Evolutionary conservation across 169 alveolate genomes (phyloP).

Genomic region (Cryptosporidium ubiquitum): DNA sequence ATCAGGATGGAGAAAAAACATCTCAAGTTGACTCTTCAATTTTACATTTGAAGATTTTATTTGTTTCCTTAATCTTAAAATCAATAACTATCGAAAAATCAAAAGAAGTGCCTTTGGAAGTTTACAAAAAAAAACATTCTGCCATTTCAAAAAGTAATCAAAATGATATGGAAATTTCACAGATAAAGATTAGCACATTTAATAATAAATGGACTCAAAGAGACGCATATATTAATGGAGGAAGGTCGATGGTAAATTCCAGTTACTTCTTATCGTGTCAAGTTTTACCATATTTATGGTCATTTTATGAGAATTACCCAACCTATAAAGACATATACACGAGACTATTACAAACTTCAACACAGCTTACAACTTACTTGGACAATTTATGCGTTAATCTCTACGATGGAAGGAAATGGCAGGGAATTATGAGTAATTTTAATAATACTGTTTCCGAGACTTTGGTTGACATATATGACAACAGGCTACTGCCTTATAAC

Average conservation of each 20-base stretch:
- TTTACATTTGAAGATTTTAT: slow-evolving; percentile 20
- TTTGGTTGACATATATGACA: background rate
- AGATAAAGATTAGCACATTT: slow-evolving; percentile 2
- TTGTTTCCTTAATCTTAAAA: slow-evolving; percentile 15
- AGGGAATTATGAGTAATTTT: slow-evolving; percentile 11
- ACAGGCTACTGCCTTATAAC: slow-evolving; percentile 19
- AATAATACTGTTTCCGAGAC: background rate
- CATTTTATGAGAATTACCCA: slow-evolving; percentile 59
- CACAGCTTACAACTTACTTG: slow-evolving; percentile 19
- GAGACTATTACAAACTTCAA: slow-evolving; percentile 2
- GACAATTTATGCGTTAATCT: slow-evolving; percentile 30
- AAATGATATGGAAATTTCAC: background rate
- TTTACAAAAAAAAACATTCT: background rate
- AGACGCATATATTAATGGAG: slow-evolving; percentile 52
- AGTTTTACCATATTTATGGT: slow-evolving; percentile 34
- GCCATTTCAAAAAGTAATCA: background rate
- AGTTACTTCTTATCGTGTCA: slow-evolving; percentile 9
- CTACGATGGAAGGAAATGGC: slow-evolving; percentile 49
- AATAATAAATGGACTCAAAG: slow-evolving; percentile 34
- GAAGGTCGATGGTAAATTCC: slow-evolving; percentile 34
- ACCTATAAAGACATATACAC: slow-evolving; percentile 46
- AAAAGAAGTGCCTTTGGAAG: background rate
- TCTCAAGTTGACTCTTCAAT: background rate
- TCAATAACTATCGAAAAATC: slow-evolving; percentile 6
- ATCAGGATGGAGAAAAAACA: background rate